A percentile compares a stretch with the other conserved stretches of the same genome.
These are phyloP conservation scores for Microascus cirrosus DNA, from an alignment of 2,329 filamentous ascomycete genomes.

Conservation along the genomic window DNA sequence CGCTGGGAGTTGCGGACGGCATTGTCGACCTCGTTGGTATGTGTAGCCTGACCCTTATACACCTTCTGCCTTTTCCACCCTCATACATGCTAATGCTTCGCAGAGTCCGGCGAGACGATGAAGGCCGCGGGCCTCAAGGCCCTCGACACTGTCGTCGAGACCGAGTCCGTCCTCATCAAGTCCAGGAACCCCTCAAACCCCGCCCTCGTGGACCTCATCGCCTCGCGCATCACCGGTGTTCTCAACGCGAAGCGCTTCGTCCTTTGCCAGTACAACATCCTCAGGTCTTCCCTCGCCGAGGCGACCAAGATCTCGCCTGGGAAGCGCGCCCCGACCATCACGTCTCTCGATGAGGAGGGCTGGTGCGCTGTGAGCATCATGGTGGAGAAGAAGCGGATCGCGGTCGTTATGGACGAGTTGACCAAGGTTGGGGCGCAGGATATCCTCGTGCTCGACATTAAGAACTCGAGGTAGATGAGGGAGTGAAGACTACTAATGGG, in stretches of 20 bases:
- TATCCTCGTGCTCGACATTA: slow-evolving; percentile 75
- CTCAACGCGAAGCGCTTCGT: slow-evolving; percentile 93
- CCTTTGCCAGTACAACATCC: slow-evolving; percentile 92
- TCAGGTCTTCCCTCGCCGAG: slow-evolving; percentile 52
- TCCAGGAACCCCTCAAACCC: slow-evolving; percentile 74
- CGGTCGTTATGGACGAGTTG: slow-evolving; percentile 77
- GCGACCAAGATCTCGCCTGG: slow-evolving; percentile 79
- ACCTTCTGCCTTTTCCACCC: not conserved
- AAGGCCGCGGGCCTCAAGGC: slow-evolving; percentile 85
- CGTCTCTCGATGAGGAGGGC: slow-evolving; percentile 72
- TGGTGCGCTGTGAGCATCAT: slow-evolving; percentile 95
- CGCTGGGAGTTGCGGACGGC: slow-evolving; percentile 87
- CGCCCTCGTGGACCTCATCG: slow-evolving; percentile 72
- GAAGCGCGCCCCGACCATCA: slow-evolving; percentile 86
- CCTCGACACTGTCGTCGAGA: slow-evolving; percentile 86
- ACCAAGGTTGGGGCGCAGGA: slow-evolving; percentile 68
- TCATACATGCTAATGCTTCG: not conserved
- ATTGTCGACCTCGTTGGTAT: slow-evolving; percentile 94
- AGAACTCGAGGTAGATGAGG: slow-evolving; percentile 53
- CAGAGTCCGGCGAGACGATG: slow-evolving; percentile 98
- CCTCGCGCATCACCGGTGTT: slow-evolving; percentile 79
- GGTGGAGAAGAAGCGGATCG: slow-evolving; percentile 82
- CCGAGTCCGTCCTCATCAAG: slow-evolving; percentile 83
- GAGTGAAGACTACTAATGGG: not conserved
- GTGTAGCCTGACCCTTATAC: slow-evolving; percentile 25